Conservation (phyloP, 2,329 filamentous ascomycete genomes). For the Colletotrichum spinosum region DNA sequence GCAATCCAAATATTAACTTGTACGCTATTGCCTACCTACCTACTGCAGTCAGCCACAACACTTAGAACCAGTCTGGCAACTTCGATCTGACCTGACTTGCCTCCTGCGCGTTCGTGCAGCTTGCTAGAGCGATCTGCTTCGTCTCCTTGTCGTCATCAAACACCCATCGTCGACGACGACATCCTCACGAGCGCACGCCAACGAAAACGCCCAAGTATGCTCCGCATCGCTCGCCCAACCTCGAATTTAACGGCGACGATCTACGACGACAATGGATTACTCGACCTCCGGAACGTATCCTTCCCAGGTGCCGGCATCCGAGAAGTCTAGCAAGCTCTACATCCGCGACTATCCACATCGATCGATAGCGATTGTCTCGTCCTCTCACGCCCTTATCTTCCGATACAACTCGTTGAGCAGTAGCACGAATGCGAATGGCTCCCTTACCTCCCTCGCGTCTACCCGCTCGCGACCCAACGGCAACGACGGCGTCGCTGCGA, state of each 20-base stretch:
- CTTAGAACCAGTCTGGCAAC: constrained; percentile 3
- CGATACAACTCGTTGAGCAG: constrained; percentile 77
- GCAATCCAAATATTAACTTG: constrained; percentile 19
- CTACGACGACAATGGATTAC: constrained; percentile 61
- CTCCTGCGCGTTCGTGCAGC: constrained; percentile 8
- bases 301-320: constrained; percentile 60
- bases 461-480: constrained; percentile 55
- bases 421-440: constrained; percentile 69
- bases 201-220: constrained; percentile 27
- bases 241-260: constrained; percentile 14
- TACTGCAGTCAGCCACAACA: constrained; percentile 27
- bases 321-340: constrained; percentile 80
- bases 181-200: constrained; percentile 10
- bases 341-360: constrained; percentile 89
- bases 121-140: constrained; percentile 2
- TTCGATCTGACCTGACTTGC: neutral
- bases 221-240: constrained; percentile 19
- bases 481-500: constrained; percentile 61
- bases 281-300: constrained; percentile 55
- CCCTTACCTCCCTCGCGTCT: constrained; percentile 64
- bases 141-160: constrained; percentile 9
- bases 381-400: constrained; percentile 85
- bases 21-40: neutral
- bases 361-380: constrained; percentile 86
- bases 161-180: constrained; percentile 4